These are phyloP conservation scores for Fusarium sarcochroum DNA, from an alignment of 2,329 filamentous ascomycete species.

Conservation along the genomic window DNA sequence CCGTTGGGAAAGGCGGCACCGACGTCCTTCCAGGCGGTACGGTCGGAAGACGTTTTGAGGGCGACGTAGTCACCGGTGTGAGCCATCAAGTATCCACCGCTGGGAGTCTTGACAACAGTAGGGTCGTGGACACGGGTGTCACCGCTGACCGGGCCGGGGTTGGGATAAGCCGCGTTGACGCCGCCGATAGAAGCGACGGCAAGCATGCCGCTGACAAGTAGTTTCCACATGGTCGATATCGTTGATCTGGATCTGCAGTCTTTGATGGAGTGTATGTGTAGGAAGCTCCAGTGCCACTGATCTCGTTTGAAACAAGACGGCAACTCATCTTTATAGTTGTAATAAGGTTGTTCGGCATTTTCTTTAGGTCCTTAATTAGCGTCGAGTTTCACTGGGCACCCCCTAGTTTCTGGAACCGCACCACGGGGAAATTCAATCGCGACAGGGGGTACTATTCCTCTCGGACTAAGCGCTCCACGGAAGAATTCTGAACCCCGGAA, in stretches of 20 bases:
- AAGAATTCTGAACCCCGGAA: slow-evolving; percentile 25
- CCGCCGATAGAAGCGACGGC: slow-evolving; percentile 34
- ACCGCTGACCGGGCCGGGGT: slow-evolving; percentile 47
- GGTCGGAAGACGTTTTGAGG: slow-evolving; percentile 53
- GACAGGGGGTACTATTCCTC: neutral
- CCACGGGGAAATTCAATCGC: neutral
- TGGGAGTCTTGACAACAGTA: slow-evolving; percentile 48
- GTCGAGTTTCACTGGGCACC: slow-evolving; percentile 12
- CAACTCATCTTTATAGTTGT: slow-evolving; percentile 11
- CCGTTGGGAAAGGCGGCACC: slow-evolving; percentile 51
- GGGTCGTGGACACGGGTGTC: slow-evolving; percentile 50
- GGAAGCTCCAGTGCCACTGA: neutral
- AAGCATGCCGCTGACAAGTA: slow-evolving; percentile 42
- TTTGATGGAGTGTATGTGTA: neutral
- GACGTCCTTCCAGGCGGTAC: slow-evolving; percentile 50
- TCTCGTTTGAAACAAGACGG: slow-evolving; percentile 2
- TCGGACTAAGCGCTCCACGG: slow-evolving; percentile 27
- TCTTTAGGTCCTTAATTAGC: slow-evolving; percentile 18
- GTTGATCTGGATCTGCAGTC: neutral
- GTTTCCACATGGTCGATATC: slow-evolving; percentile 31
- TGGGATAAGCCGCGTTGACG: slow-evolving; percentile 16
- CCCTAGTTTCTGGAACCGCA: neutral
- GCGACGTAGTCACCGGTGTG: slow-evolving; percentile 47
- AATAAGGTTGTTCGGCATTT: neutral
- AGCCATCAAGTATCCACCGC: slow-evolving; percentile 49